Percentiles rank a stretch among this genome's conserved stretches.
These are phyloP conservation scores for Clathrospora elynae DNA, from an alignment of 2,329 filamentous ascomycete genomes.

Conservation along the genomic window DNA sequence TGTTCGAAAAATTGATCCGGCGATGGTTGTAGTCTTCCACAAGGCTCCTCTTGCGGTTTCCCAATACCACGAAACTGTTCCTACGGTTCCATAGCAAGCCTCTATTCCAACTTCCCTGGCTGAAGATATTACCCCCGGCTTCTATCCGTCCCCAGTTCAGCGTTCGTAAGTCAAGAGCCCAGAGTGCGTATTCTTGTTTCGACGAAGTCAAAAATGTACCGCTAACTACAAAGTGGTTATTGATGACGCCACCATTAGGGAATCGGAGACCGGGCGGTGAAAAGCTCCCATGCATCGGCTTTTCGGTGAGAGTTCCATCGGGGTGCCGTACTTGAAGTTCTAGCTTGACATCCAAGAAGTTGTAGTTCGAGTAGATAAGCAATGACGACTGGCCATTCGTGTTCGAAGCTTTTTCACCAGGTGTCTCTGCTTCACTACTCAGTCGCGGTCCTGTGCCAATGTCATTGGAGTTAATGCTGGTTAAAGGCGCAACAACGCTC, in stretches of 20 bases:
- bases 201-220: conserved; percentile 97
- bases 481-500: conserved; percentile 87
- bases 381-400: conserved; percentile 65
- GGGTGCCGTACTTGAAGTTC: conserved; percentile 87
- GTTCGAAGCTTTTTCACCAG: conserved; percentile 36
- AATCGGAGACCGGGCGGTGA: conserved; percentile 93
- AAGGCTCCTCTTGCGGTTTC: conserved; percentile 88
- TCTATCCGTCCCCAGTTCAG: conserved; percentile 96
- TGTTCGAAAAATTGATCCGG: conserved; percentile 94
- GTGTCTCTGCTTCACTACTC: conserved; percentile 47
- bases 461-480: conserved; percentile 66
- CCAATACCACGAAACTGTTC: conserved; percentile 94
- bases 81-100: conserved; percentile 91
- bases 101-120: conserved; percentile 96
- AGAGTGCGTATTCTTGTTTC: conserved; percentile 96
- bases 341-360: conserved; percentile 95
- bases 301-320: conserved; percentile 83
- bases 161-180: conserved; percentile 87
- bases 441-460: conserved; percentile 64
- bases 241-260: conserved; percentile 92
- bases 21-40: conserved; percentile 99
- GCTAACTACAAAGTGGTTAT: conserved; percentile 95
- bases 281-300: conserved; percentile 82
- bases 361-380: conserved; percentile 99
- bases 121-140: conserved; percentile 88